A percentile compares a stretch with the other conserved stretches of the same genome.
phyloP scores from a whole-genome alignment of 306 rosid genomes.

The Sicyos baderoa region DNA sequence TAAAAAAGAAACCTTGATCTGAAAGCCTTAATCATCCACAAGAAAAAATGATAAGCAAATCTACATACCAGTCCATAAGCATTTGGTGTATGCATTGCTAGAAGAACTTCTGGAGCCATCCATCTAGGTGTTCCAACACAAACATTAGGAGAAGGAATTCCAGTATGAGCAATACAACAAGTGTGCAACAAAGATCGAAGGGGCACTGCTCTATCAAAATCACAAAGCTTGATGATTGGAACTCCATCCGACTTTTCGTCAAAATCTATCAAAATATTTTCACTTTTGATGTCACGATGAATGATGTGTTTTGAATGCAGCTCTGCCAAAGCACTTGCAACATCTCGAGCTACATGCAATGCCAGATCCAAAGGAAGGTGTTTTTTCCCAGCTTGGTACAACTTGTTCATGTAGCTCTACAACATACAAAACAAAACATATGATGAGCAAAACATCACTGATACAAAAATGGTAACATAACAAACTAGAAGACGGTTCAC shows the following conservation, averaged over 20 bases:
- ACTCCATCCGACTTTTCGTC: constrained; percentile 64
- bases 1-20: constrained; percentile 7
- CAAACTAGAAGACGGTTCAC: constrained; percentile 31
- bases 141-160: constrained; percentile 64
- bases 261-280: constrained; percentile 68
- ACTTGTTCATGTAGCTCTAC: constrained; percentile 63
- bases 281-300: constrained; percentile 95
- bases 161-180: constrained; percentile 79
- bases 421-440: constrained; percentile 17
- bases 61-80: constrained; percentile 72
- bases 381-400: constrained; percentile 63
- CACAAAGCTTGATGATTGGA: constrained; percentile 83
- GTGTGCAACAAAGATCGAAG: constrained; percentile 66
- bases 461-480: neutral
- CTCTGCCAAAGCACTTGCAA: constrained; percentile 72
- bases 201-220: constrained; percentile 95
- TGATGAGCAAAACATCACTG: constrained; percentile 11
- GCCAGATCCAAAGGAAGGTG: constrained; percentile 58
- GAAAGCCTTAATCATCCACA: neutral
- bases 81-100: constrained; percentile 49
- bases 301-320: constrained; percentile 82
- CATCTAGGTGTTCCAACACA: constrained; percentile 97
- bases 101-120: constrained; percentile 99
- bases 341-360: constrained; percentile 62
- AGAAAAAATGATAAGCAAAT: constrained; percentile 4